These are phyloP conservation scores for Mycena galericulata DNA, from an alignment of 768 basidiomycete genomes.

Conservation along the genomic window DNA sequence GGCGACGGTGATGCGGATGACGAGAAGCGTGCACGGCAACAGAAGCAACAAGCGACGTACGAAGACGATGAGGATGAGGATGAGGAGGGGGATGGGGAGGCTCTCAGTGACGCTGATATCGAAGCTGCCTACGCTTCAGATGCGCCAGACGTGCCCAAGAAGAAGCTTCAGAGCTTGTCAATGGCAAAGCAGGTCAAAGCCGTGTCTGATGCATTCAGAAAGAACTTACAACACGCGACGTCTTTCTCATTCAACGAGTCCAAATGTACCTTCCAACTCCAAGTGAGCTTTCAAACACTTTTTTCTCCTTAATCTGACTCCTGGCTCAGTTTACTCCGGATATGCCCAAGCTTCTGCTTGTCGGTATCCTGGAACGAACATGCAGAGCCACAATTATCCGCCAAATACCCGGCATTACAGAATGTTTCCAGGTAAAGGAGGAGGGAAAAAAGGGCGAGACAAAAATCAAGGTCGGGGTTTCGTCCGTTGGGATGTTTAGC, in stretches of 20 bases:
- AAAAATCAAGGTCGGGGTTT: slow-evolving; percentile 60
- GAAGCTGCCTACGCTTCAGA: slow-evolving; percentile 74
- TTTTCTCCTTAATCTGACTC: slow-evolving; percentile 2
- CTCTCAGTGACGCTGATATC: slow-evolving; percentile 66
- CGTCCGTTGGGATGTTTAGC: slow-evolving; percentile 4
- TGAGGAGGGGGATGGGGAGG: slow-evolving; percentile 61
- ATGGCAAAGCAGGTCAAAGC: slow-evolving; percentile 56
- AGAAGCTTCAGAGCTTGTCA: slow-evolving; percentile 43
- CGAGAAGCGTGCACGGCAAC: slow-evolving; percentile 78
- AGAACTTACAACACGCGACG: slow-evolving; percentile 72
- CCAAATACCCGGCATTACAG: slow-evolving; percentile 88
- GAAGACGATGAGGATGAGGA: slow-evolving; percentile 76
- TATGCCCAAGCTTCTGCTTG: slow-evolving; percentile 92
- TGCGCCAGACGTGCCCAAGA: slow-evolving; percentile 45
- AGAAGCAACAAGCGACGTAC: slow-evolving; percentile 81
- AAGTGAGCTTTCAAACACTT: slow-evolving; percentile 65
- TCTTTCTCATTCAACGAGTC: slow-evolving; percentile 77
- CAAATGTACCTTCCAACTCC: slow-evolving; percentile 82
- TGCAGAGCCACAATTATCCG: slow-evolving; percentile 89
- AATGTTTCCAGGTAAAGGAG: slow-evolving; percentile 84
- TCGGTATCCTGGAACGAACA: slow-evolving; percentile 91
- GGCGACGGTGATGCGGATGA: slow-evolving; percentile 89
- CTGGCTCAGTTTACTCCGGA: slow-evolving; percentile 79
- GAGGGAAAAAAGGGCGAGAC: slow-evolving; percentile 64
- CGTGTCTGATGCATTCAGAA: slow-evolving; percentile 65